Base-by-base conservation (phyloP, 768 basidiomycete genomes). In the Calvatia gigantea region DNA sequence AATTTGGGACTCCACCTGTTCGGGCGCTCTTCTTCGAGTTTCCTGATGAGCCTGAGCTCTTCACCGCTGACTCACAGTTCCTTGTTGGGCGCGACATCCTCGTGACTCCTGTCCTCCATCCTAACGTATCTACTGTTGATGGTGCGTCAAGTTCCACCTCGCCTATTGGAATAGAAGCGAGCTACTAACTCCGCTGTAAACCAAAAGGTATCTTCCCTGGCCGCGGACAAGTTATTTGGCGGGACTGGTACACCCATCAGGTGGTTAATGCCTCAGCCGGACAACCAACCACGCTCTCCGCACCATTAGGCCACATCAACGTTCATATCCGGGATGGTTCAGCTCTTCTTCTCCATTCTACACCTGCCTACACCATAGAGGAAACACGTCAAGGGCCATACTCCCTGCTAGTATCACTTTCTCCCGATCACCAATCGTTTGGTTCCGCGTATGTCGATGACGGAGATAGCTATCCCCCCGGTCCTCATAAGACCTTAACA, bases 11-110 rank as follows among this genome's bases (percentile, higher is more conserved):
- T 3, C 89, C 90, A 3, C 86, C 86, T 9, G 71, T 92, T 35
- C 82, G 84, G 33, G 85, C 91, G 4, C 74, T 91, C 29, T 90
- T 89, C 76, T 91, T 79, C 62, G 86, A 91, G 65, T 91, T 89
- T 73, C 86, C 86, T 0, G 70, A 85, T 38, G 83, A 89, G 58
- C 79, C 83, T 0, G 84, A 86, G 57, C 66, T 86, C 2, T 85
- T 85, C 56, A 70, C 68, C 25, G 69, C 87, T 9, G 84, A 87
- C 61, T 68, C 73, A 21, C 91, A 93, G 66, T 93, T 87, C 74
- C 62, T 92, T 61, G 68, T 92, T 37, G 90, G 91, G 12, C 56
- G 75, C 15, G 79, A 86, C 59, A 77, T 93, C 46, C 79, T 92
- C 38, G 82, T 92, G 50, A 89, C 89, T 0, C 90, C 90, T 1